These are phyloP conservation scores for Jatropha multifida DNA, from an alignment of 441 rosid species.

Conservation along the genomic window DNA sequence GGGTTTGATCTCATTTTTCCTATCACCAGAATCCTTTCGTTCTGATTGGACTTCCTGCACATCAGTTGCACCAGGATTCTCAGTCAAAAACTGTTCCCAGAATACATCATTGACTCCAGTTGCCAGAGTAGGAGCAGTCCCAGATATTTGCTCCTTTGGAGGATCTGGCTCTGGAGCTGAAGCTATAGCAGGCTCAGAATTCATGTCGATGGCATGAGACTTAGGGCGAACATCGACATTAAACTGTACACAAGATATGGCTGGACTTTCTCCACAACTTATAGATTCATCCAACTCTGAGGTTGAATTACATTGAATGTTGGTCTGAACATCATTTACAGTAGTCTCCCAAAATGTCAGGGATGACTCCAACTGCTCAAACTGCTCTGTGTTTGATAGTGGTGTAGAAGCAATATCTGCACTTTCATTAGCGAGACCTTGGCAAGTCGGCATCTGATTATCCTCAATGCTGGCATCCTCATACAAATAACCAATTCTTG, in stretches of 20 bases:
- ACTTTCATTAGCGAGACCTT: constrained; percentile 32
- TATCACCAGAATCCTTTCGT: constrained; percentile 53
- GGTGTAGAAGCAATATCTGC: constrained; percentile 33
- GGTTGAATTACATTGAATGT: constrained; percentile 31
- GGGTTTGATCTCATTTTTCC: constrained; percentile 46
- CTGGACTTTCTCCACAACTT: constrained; percentile 69
- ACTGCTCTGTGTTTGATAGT: constrained; percentile 42
- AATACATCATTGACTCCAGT: constrained; percentile 81
- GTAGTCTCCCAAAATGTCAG: constrained; percentile 71
- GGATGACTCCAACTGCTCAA: constrained; percentile 66
- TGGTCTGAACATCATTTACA: constrained; percentile 38
- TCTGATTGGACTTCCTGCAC: constrained; percentile 69
- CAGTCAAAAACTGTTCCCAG: constrained; percentile 93
- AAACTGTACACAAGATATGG: constrained; percentile 52
- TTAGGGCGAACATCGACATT: constrained; percentile 45
- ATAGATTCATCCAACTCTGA: constrained; percentile 72
- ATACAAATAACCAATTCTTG: constrained; percentile 46
- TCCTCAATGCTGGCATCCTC: constrained; percentile 50
- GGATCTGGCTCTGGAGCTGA: constrained; percentile 36
- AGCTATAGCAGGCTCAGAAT: constrained; percentile 56
- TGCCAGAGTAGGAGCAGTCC: constrained; percentile 33
- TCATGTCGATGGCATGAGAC: constrained; percentile 81
- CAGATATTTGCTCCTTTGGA: constrained; percentile 38
- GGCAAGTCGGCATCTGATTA: constrained; percentile 30
- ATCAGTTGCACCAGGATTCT: constrained; percentile 75